Evolutionary conservation across 2,329 filamentous ascomycete species (phyloP).

Genomic region (Fusarium sterilihyphosum): DNA sequence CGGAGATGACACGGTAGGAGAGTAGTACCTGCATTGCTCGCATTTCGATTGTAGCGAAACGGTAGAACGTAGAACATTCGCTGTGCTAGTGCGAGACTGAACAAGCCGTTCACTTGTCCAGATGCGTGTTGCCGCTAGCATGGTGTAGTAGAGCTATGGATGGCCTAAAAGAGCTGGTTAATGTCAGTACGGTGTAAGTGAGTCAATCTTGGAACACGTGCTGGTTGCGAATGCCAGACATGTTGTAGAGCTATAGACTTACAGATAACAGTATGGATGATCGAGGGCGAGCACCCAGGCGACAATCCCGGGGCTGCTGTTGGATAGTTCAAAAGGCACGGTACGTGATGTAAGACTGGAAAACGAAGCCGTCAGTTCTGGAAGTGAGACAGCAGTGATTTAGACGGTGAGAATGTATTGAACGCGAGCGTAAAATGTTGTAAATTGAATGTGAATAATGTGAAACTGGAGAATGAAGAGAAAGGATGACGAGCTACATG

Average conservation of each 20-base stretch:
- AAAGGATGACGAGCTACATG: conserved; percentile 13
- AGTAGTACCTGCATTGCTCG: conserved; percentile 54
- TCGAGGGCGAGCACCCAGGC: conserved; percentile 12
- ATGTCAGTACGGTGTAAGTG: neutral
- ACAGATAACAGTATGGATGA: neutral
- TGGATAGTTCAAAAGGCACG: conserved; percentile 1
- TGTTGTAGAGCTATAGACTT: conserved; percentile 1
- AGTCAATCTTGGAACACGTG: neutral
- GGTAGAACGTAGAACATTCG: conserved; percentile 21
- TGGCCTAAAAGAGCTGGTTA: neutral
- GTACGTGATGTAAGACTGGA: neutral
- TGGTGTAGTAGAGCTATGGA: conserved; percentile 19
- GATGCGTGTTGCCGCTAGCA: conserved; percentile 41
- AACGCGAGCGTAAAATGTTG: conserved; percentile 4
- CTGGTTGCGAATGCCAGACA: neutral
- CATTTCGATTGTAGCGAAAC: conserved; percentile 31
- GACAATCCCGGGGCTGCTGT: conserved; percentile 10
- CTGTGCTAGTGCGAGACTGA: conserved; percentile 24
- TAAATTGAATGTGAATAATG: neutral
- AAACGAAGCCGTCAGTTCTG: neutral
- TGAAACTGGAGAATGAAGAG: conserved; percentile 7
- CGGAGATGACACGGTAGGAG: conserved; percentile 60
- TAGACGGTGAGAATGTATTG: conserved; percentile 1
- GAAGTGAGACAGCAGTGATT: conserved; percentile 22
- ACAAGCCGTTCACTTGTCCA: conserved; percentile 45